These are phyloP conservation scores for Danielozyma ontarioensis DNA, from an alignment of 805 yeast species.

Conservation along the genomic window DNA sequence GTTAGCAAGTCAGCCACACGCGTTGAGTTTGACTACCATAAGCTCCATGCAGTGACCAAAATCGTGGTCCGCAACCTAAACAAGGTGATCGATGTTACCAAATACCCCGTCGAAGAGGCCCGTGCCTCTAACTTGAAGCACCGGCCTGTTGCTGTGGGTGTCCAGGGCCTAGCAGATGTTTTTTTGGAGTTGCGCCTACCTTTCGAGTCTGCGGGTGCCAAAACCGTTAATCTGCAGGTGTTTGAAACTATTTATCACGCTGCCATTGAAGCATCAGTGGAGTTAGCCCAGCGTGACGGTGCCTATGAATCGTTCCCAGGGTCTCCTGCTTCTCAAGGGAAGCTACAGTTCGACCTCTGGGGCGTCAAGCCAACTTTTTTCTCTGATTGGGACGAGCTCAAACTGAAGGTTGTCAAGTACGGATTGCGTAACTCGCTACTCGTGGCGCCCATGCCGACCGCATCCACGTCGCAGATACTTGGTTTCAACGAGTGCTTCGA, in stretches of 20 bases:
- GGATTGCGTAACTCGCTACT: conserved; percentile 86
- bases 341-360: conserved; percentile 88
- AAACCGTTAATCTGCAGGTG: conserved; percentile 70
- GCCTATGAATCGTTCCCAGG: conserved; percentile 70
- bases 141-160: conserved; percentile 95
- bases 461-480: conserved; percentile 91
- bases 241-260: conserved; percentile 96
- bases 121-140: conserved; percentile 70
- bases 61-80: conserved; percentile 76
- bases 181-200: conserved; percentile 78
- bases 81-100: conserved; percentile 76
- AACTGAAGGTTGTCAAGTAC: conserved; percentile 48
- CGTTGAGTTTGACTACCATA: conserved; percentile 59
- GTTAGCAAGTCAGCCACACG: conserved; percentile 31
- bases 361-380: conserved; percentile 72
- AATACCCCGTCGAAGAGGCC: conserved; percentile 80
- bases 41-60: conserved; percentile 72
- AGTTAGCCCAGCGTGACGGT: conserved; percentile 68
- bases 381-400: conserved; percentile 74
- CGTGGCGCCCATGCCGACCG: conserved; percentile 97
- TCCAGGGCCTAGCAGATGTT: conserved; percentile 93
- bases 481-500: conserved; percentile 96
- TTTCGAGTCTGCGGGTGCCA: conserved; percentile 80
- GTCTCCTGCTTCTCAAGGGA: conserved; percentile 86
- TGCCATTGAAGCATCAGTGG: conserved; percentile 81